These are phyloP conservation scores for Leccinum ochraceum DNA, from an alignment of 768 basidiomycete species.

Conservation along the genomic window DNA sequence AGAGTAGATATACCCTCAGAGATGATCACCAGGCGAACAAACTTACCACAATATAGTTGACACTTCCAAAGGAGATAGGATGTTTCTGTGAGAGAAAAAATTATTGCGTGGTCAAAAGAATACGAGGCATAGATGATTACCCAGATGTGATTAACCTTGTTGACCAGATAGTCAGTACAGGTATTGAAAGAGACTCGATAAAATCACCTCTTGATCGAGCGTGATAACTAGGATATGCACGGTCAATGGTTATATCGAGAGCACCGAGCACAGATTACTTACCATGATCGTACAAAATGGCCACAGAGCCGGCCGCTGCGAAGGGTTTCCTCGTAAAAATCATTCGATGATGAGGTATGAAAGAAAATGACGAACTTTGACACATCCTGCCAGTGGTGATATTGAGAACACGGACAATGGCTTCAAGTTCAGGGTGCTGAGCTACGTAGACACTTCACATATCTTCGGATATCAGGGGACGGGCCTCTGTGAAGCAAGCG, in stretches of 20 bases:
- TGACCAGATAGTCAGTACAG: background rate
- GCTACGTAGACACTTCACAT: background rate
- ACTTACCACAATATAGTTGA: constrained; percentile 14
- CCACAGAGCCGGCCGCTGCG: background rate
- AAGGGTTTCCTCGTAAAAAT: background rate
- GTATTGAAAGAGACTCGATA: background rate
- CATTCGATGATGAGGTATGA: background rate
- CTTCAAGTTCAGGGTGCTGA: background rate
- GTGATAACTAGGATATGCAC: constrained; percentile 7
- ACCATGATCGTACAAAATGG: background rate
- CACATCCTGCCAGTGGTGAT: background rate
- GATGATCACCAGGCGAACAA: background rate
- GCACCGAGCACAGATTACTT: background rate
- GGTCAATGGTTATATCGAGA: background rate
- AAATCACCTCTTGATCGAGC: background rate
- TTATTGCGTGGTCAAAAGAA: background rate
- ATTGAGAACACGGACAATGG: background rate
- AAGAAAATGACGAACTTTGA: background rate
- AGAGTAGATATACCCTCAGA: background rate
- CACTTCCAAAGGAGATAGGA: constrained; percentile 15
- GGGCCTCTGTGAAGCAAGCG: background rate
- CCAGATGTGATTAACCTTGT: background rate
- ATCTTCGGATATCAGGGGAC: background rate
- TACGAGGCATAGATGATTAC: background rate
- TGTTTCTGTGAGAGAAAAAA: constrained; percentile 4